Evolutionary conservation across 176 grass and related monocot species (phyloP).

Genomic region (Cocos nucifera): DNA sequence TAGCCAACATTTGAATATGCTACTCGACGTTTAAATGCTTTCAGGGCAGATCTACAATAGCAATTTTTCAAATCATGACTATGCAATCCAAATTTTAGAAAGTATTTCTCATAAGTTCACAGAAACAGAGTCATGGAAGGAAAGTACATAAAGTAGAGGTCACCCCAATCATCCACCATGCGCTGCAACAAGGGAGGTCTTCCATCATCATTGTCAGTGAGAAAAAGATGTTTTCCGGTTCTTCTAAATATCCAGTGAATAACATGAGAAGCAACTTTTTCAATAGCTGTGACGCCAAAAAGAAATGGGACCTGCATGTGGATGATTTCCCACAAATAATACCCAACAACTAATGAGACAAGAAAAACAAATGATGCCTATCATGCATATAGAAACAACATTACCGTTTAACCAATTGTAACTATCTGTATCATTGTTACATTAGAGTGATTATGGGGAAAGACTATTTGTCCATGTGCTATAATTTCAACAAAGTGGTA

Average conservation of each 20-base stretch:
- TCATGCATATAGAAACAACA: neutral
- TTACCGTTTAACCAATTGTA: too few relatives aligned
- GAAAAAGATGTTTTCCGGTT: constrained; percentile 93
- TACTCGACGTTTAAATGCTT: constrained; percentile 77
- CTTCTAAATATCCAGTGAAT: constrained; percentile 95
- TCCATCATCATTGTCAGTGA: constrained; percentile 69
- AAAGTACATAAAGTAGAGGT: constrained; percentile 70
- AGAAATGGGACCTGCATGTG: constrained; percentile 83
- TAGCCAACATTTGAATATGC: constrained; percentile 79
- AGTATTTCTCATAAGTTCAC: too few relatives aligned
- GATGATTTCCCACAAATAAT: neutral
- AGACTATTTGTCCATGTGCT: too few relatives aligned
- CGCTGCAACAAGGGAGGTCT: constrained; percentile 73
- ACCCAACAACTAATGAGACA: too few relatives aligned
- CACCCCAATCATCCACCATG: constrained; percentile 73
- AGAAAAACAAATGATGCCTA: neutral
- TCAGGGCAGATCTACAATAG: constrained; percentile 66
- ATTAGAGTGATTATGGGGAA: too few relatives aligned
- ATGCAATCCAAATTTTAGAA: neutral
- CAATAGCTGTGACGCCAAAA: constrained; percentile 74
- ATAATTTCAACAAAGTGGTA: too few relatives aligned
- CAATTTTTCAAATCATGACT: constrained; percentile 17
- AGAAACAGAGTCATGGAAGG: too few relatives aligned
- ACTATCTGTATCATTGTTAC: too few relatives aligned
- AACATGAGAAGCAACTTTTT: constrained; percentile 67